Evolutionary conservation across 2,329 filamentous ascomycete genomes (phyloP).

Genomic region (Hymenoscyphus scutula): DNA sequence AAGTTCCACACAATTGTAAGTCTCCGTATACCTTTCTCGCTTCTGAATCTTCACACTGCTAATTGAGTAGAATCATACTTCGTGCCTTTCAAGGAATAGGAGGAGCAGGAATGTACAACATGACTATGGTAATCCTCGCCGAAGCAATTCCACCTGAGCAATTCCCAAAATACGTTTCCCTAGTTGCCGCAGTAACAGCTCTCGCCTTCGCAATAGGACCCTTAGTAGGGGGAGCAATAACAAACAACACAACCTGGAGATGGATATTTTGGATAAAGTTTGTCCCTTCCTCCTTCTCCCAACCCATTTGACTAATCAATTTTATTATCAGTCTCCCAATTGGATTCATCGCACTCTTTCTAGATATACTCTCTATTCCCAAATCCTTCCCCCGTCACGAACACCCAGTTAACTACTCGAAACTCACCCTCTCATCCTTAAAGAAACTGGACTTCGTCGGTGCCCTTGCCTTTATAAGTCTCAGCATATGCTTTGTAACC

Average conservation of each 20-base stretch:
- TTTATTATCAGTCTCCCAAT: too few species aligned
- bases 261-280: conserved; percentile 9
- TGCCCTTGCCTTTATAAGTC: too few species aligned
- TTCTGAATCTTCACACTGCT: neutral
- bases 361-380: too few species aligned
- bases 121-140: neutral
- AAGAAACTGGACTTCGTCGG: too few species aligned
- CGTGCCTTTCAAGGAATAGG: conserved; percentile 4
- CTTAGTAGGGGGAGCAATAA: conserved; percentile 1
- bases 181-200: too few species aligned
- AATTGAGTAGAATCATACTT: neutral
- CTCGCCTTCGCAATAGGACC: neutral
- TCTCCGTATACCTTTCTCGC: neutral
- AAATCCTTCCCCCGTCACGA: too few species aligned
- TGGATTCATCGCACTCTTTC: too few species aligned
- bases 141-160: neutral
- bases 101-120: neutral
- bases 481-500: too few species aligned
- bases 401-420: too few species aligned
- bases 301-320: too few species aligned
- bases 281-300: neutral
- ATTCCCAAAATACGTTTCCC: conserved; percentile 7
- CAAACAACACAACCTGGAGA: neutral
- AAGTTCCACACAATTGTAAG: conserved; percentile 20
- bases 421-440: too few species aligned